Conservation (phyloP, 306 rosid genomes). For the Inga oerstediana region DNA sequence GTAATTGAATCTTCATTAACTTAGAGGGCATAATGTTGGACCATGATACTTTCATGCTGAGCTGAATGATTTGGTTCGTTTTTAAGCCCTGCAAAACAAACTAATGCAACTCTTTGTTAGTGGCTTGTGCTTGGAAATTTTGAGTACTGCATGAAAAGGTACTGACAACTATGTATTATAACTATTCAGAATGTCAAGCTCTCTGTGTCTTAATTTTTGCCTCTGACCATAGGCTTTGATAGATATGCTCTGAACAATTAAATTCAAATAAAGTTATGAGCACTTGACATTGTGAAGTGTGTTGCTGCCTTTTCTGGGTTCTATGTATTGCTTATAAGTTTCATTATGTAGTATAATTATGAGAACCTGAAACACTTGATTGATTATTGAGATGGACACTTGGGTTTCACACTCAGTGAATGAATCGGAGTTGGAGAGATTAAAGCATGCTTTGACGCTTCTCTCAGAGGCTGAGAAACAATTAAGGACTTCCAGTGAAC, state of each 20-base stretch:
- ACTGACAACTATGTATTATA: no score
- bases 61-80: conserved; percentile 17
- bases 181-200: not conserved
- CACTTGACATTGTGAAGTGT: conserved; percentile 16
- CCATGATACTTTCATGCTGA: conserved; percentile 15
- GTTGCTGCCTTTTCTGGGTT: not conserved
- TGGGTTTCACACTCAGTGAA: conserved; percentile 70
- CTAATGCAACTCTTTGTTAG: not conserved
- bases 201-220: conserved; percentile 15
- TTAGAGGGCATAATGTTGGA: not conserved
- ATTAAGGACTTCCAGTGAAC: conserved; percentile 90
- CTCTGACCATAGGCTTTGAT: conserved; percentile 20
- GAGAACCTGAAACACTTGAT: conserved; percentile 17
- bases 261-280: conserved; percentile 21
- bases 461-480: conserved; percentile 98
- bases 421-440: conserved; percentile 84
- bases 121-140: not conserved
- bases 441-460: conserved; percentile 95
- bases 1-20: not conserved
- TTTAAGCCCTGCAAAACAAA: conserved; percentile 22
- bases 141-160: conserved; percentile 11
- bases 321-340: conserved; percentile 8
- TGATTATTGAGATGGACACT: conserved; percentile 34
- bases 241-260: conserved; percentile 6
- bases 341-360: conserved; percentile 1